Base-by-base conservation (phyloP, 768 basidiomycete genomes). In the Myochromella boudieri region DNA sequence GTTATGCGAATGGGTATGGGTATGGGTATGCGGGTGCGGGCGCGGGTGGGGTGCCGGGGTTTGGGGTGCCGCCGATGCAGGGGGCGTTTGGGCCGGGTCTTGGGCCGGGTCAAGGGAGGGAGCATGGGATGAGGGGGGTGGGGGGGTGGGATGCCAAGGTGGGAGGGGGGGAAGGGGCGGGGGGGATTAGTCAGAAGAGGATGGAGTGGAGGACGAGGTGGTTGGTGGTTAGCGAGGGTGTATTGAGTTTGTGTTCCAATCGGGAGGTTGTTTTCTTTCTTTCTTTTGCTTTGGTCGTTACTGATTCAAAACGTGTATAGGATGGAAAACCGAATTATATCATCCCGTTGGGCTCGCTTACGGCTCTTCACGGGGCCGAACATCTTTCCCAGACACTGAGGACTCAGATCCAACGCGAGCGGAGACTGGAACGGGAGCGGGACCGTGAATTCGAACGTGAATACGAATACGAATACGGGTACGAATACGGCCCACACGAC, bases 181-280 rank as follows among this genome's bases (percentile, higher is more conserved):
- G 9, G 37, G 55, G 25, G 12, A 22, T 10, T 32, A 33, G 28
- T 42, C 18, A 45, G 25, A 38, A 24, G 45, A 60, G 49, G 52
- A 56, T 57, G 7, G 84, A 84, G 40, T 88, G 86, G 86, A 72
- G 75, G 33, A 70, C 78, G 14, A 66, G 82, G 3, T 85, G 82
- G 78, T 67, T 81, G 34, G 68, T 85, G n/a, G 74, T 88, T 22
- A 68, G 72, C 43, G 74, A 80, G 18, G 84, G 82, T 0, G 56
- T 69, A 17, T 60, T 88, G n/a, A 70, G 64, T 41, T 58, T 88
- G 12, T 80, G 70, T 55, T 80, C 75, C 55, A 70, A 76, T 20
- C 71, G 75, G 22, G 63, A 71, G 49, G 86, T 85, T 55, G 44
- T 75, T 68, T 20, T 21, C 42, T 41, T 37, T 21, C 28, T 15